Conservation (phyloP, 1,139 yeast species). For the Candida sanyaensis region DNA sequence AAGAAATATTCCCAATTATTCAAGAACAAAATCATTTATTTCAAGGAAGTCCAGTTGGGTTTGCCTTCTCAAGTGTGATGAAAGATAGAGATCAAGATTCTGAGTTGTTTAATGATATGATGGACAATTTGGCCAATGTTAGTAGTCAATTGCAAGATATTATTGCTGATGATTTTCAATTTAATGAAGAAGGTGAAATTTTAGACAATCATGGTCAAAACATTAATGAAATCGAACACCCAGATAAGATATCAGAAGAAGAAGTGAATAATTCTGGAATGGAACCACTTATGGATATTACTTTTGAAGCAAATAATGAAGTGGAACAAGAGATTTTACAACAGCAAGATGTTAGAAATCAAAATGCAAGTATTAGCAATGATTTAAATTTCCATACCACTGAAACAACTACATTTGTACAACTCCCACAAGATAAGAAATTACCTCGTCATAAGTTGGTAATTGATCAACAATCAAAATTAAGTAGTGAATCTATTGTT, state of each 20-base stretch:
- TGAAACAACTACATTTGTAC: background rate
- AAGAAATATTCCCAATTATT: background rate
- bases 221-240: background rate
- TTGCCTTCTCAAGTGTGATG: conserved; percentile 1
- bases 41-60: conserved; percentile 1
- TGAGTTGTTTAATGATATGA: conserved; percentile 12
- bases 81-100: conserved; percentile 8
- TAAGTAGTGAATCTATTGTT: conserved; percentile 9
- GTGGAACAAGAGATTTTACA: conserved; percentile 1
- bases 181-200: conserved; percentile 18
- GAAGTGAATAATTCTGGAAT: background rate
- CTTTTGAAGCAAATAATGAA: conserved; percentile 10
- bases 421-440: background rate
- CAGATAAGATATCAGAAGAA: background rate
- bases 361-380: conserved; percentile 9
- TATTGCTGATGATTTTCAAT: conserved; percentile 15
- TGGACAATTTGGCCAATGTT: conserved; percentile 11
- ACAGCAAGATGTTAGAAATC: conserved; percentile 4
- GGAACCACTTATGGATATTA: conserved; percentile 8
- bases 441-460: conserved; percentile 6
- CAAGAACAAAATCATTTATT: background rate
- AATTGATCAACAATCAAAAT: conserved; percentile 13
- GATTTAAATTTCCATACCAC: conserved; percentile 10
- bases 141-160: background rate
- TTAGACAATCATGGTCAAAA: conserved; percentile 3